Conservation (phyloP, 2,329 filamentous ascomycete species). For the Penicillium capsulatum region DNA sequence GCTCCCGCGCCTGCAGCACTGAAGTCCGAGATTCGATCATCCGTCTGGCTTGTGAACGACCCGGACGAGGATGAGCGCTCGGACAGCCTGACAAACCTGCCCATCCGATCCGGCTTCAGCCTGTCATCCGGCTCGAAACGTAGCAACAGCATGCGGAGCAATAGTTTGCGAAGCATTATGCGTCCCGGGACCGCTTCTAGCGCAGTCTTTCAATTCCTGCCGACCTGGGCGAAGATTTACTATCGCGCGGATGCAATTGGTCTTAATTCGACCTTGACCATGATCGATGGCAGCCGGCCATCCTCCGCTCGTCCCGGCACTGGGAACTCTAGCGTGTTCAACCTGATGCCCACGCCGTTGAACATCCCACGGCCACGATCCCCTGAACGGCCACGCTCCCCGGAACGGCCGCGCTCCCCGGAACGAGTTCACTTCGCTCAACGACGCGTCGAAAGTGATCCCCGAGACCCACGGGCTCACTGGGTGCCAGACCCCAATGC, state of each 20-base stretch:
- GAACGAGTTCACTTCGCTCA: conserved; percentile 12
- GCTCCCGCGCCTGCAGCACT: conserved; percentile 24
- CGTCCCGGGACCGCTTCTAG: conserved; percentile 45
- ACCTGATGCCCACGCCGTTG: conserved; percentile 29
- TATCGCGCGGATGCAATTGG: conserved; percentile 63
- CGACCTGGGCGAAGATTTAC: conserved; percentile 58
- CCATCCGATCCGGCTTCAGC: conserved; percentile 36
- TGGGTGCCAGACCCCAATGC: conserved; percentile 36
- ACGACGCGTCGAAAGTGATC: conserved; percentile 29
- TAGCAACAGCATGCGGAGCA: conserved; percentile 35
- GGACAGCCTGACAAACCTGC: conserved; percentile 37
- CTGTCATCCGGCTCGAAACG: conserved; percentile 41
- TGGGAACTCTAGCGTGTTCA: conserved; percentile 30
- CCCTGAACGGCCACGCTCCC: conserved; percentile 13
- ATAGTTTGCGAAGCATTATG: conserved; percentile 34
- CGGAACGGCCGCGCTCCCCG: conserved; percentile 3
- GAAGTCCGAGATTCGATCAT: conserved; percentile 26
- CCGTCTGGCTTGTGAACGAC: conserved; percentile 35
- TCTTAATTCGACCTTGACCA: conserved; percentile 44
- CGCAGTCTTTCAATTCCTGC: conserved; percentile 42
- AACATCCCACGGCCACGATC: conserved; percentile 21
- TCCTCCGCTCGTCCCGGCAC: conserved; percentile 29
- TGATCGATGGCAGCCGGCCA: conserved; percentile 32
- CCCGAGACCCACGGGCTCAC: conserved; percentile 42
- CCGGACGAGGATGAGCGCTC: conserved; percentile 32